Base-by-base conservation (phyloP, 2,329 filamentous ascomycete genomes). In the Fusarium sp. region DNA sequence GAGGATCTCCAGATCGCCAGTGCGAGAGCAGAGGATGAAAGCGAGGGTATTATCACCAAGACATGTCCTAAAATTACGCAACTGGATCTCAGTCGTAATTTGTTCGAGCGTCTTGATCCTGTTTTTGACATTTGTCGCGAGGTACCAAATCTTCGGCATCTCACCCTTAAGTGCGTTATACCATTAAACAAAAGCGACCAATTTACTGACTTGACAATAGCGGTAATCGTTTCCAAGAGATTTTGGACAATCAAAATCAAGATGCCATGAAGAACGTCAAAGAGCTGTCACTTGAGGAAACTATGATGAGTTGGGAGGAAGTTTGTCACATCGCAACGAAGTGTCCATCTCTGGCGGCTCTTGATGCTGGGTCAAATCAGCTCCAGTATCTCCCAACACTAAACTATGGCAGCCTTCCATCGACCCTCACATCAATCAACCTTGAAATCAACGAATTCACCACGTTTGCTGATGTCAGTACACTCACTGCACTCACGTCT, bases 61-160 rank as follows among this genome's bases (percentile, higher is more conserved):
- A 83, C 82, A n/a, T 90, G 88, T 55, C 88, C 89, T 2, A 86
- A 88, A 72, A 89, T 97, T 53, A 82, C 85, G 2, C 92, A 97
- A 75, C 83, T 98, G 45, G 94, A 97, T 76, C 78, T 99, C 41
- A 94, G 94, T 75, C 87, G 93, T 51, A 98, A 97, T 77, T 78
- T 97, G 34, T 89, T 98, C 73, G 88, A 89, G 57, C 81, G 80
- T 12, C 86, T 94, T 77, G 80, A 81, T 4, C 88, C 92, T 26
- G 85, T 97, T 11, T 85, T 88, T 18, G 83, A 86, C 4, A 91
- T 98, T 38, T 96, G 92, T 76, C 81, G 81, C 8, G 87, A 91
- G 67, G 81, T 98, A 36, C 84, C 85, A n/a, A 83, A 83, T 20
- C 77, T 98, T 67, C 87, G 82, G 58, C 88, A 81, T 50, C 77